Percentiles rank a stretch among this genome's conserved stretches.
Conservation (phyloP, 306 rosid genomes). For the Rosa multiflora region DNA sequence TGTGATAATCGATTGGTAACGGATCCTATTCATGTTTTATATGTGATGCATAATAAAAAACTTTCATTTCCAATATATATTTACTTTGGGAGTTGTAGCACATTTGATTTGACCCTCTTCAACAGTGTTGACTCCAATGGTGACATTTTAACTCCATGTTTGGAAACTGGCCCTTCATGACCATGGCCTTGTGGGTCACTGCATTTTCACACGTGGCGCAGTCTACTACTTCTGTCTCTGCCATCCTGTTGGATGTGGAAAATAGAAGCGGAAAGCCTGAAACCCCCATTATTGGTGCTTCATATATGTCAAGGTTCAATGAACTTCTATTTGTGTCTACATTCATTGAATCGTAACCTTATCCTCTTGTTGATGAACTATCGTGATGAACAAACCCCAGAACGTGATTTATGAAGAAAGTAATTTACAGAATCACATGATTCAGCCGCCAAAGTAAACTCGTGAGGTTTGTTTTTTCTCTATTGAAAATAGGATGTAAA, state of each 20-base stretch:
- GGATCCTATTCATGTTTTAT: too few species aligned
- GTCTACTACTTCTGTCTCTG: neutral
- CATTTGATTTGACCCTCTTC: neutral
- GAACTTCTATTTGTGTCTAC: slow-evolving; percentile 35
- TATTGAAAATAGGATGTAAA: too few species aligned
- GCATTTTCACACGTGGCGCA: neutral
- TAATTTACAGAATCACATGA: neutral
- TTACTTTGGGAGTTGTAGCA: neutral
- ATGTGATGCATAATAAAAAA: too few species aligned
- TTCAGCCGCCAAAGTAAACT: neutral
- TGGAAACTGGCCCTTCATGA: neutral
- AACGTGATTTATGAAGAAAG: neutral
- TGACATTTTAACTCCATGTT: neutral
- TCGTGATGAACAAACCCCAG: neutral
- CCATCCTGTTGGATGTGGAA: slow-evolving; percentile 25
- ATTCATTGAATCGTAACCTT: slow-evolving; percentile 32
- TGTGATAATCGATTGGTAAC: too few species aligned
- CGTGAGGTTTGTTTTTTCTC: too few species aligned
- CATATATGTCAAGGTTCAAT: slow-evolving; percentile 46
- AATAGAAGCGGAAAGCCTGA: slow-evolving; percentile 13
- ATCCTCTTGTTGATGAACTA: neutral
- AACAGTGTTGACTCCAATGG: neutral
- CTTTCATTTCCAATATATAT: neutral
- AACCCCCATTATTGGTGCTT: neutral
- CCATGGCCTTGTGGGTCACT: neutral